These are phyloP conservation scores for Olyra latifolia DNA, from an alignment of 176 grass and related monocot genomes.

Conservation along the genomic window DNA sequence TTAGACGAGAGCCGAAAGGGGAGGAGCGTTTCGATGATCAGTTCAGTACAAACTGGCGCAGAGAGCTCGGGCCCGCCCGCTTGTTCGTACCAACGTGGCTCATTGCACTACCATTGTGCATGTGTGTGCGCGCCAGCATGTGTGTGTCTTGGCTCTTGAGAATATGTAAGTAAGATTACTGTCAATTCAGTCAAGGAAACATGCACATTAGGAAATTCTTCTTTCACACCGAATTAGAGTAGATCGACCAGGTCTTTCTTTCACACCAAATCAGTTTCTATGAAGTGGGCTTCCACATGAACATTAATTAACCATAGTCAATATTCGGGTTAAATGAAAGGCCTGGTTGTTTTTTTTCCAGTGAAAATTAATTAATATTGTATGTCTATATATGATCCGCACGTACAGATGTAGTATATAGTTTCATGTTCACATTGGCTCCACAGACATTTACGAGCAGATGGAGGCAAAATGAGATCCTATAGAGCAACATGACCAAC, in stretches of 20 bases:
- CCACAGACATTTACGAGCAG: constrained; percentile 11
- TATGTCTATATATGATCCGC: background rate
- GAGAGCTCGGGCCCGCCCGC: background rate
- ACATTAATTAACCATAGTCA: too few relatives aligned
- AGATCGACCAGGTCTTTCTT: too few relatives aligned
- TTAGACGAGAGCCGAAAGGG: constrained; percentile 24
- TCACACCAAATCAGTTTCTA: too few relatives aligned
- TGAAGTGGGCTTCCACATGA: too few relatives aligned
- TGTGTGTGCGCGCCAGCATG: background rate
- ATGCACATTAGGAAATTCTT: too few relatives aligned
- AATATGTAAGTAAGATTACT: background rate
- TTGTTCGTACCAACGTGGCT: constrained; percentile 45
- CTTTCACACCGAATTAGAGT: too few relatives aligned
- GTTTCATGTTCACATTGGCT: constrained; percentile 31
- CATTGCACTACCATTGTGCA: constrained; percentile 46
- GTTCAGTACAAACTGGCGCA: constrained; percentile 25
- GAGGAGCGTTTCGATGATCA: background rate
- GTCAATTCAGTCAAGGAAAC: too few relatives aligned
- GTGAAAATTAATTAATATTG: background rate
- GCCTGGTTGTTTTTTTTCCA: too few relatives aligned
- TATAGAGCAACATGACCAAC: constrained; percentile 6
- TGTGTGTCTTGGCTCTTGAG: background rate
- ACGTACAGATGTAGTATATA: constrained; percentile 2
- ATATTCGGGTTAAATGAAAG: too few relatives aligned
- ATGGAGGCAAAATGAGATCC: constrained; percentile 25